These are phyloP conservation scores for Pestalotiopsis sp. DNA, from an alignment of 2,329 filamentous ascomycete genomes.

Conservation along the genomic window DNA sequence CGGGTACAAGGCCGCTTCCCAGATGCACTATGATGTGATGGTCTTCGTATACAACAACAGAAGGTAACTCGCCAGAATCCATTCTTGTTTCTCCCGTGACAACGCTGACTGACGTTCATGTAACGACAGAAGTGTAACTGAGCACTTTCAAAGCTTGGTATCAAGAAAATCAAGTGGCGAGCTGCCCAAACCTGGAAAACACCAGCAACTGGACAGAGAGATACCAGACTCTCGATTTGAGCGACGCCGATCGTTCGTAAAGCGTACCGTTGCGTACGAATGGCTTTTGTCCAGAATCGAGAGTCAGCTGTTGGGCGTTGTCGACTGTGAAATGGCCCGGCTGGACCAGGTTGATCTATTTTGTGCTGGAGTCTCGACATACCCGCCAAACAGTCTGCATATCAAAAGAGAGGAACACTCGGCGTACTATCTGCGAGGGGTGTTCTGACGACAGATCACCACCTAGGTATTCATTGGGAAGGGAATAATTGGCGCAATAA, in stretches of 20 bases:
- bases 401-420: background rate
- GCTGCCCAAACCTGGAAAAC: background rate
- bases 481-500: background rate
- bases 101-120: background rate
- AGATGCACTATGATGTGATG: constrained; percentile 4
- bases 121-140: background rate
- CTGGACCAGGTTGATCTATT: background rate
- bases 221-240: background rate
- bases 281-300: background rate
- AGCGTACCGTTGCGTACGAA: background rate
- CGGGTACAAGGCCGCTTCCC: background rate
- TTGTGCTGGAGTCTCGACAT: background rate
- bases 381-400: background rate
- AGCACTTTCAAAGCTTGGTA: background rate
- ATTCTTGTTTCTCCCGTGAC: background rate
- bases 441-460: background rate
- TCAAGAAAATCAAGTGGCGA: background rate
- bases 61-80: background rate
- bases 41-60: background rate
- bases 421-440: background rate
- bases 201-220: background rate
- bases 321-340: background rate
- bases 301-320: background rate
- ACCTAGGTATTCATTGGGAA: background rate
- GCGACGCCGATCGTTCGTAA: background rate